A percentile compares a stretch with the other conserved stretches of the same genome.
phyloP scores from a whole-genome alignment of 768 basidiomycete genomes.

The Sistotremastrum niveocremeum region DNA sequence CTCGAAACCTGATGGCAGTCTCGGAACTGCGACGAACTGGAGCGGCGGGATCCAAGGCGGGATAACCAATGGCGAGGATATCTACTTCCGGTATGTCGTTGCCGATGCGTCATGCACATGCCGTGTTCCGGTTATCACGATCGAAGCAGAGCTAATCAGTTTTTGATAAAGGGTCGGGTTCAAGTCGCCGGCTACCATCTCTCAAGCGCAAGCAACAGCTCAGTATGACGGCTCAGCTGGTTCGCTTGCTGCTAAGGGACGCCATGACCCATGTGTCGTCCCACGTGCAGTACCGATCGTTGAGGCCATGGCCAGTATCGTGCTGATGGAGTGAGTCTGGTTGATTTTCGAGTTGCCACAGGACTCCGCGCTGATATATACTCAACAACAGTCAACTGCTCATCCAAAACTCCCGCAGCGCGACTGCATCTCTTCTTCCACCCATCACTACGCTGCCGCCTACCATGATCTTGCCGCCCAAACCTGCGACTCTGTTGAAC shows the following conservation, averaged over 20 bases:
- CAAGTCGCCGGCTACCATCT: slow-evolving; percentile 98
- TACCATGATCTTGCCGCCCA: slow-evolving; percentile 69
- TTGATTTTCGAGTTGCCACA: background rate
- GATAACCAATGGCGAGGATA: slow-evolving; percentile 92
- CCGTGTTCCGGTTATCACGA: background rate
- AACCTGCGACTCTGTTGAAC: background rate
- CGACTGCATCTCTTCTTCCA: slow-evolving; percentile 67
- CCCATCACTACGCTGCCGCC: slow-evolving; percentile 80
- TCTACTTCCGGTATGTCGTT: slow-evolving; percentile 78
- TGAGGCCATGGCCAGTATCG: slow-evolving; percentile 93
- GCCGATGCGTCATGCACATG: background rate
- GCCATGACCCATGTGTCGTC: slow-evolving; percentile 96
- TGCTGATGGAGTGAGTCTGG: slow-evolving; percentile 68
- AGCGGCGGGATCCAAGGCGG: slow-evolving; percentile 97
- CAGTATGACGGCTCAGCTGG: slow-evolving; percentile 90
- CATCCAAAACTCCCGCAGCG: slow-evolving; percentile 72
- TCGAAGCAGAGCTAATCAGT: background rate
- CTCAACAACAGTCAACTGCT: slow-evolving; percentile 43
- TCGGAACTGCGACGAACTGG: slow-evolving; percentile 88
- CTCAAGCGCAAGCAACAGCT: slow-evolving; percentile 78
- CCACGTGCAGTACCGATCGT: slow-evolving; percentile 96
- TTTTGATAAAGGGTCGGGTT: slow-evolving; percentile 61
- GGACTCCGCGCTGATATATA: slow-evolving; percentile 3
- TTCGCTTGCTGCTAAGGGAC: slow-evolving; percentile 76
- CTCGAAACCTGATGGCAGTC: slow-evolving; percentile 42